phyloP scores from a whole-genome alignment of 1,284 basidiomycete genomes.

The Gomphus bonarii region DNA sequence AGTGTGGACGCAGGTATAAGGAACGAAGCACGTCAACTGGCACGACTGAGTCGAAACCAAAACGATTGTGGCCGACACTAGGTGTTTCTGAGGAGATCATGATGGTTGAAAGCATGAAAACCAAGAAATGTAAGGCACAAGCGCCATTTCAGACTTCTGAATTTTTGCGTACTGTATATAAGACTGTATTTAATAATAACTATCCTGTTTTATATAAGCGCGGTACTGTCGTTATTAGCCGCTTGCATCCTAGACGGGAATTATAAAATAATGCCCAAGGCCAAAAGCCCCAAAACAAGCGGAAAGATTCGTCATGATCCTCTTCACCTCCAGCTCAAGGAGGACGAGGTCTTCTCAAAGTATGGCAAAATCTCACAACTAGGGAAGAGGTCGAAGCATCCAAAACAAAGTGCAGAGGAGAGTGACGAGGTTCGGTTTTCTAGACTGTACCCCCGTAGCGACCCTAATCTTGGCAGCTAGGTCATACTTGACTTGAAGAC shows the following conservation, averaged over 20 bases:
- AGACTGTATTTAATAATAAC: no score
- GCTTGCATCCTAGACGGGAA: neutral
- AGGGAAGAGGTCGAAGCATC: slow-evolving; percentile 56
- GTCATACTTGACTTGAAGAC: slow-evolving; percentile 75
- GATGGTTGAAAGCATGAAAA: neutral
- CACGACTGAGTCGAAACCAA: slow-evolving; percentile 83
- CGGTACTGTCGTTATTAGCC: no score
- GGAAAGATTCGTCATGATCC: slow-evolving; percentile 71
- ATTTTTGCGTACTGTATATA: no score
- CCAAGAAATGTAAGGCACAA: neutral
- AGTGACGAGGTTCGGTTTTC: slow-evolving; percentile 47
- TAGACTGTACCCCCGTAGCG: slow-evolving; percentile 4
- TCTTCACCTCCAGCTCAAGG: slow-evolving; percentile 70
- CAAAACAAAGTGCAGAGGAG: slow-evolving; percentile 36
- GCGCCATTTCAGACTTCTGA: neutral
- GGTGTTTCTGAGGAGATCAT: slow-evolving; percentile 33
- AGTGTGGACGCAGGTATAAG: slow-evolving; percentile 79
- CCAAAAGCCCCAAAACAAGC: slow-evolving; percentile 12
- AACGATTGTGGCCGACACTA: slow-evolving; percentile 73
- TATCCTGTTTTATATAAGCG: no score
- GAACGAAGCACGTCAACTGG: slow-evolving; percentile 68
- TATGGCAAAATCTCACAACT: slow-evolving; percentile 71
- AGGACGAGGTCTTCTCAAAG: slow-evolving; percentile 64
- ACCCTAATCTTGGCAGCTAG: slow-evolving; percentile 27
- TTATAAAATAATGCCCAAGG: slow-evolving; percentile 3